A percentile compares a stretch with the other conserved stretches of the same genome.
These are phyloP conservation scores for Phytophthora cactorum DNA, from an alignment of 352 stramenopile species.

Conservation along the genomic window DNA sequence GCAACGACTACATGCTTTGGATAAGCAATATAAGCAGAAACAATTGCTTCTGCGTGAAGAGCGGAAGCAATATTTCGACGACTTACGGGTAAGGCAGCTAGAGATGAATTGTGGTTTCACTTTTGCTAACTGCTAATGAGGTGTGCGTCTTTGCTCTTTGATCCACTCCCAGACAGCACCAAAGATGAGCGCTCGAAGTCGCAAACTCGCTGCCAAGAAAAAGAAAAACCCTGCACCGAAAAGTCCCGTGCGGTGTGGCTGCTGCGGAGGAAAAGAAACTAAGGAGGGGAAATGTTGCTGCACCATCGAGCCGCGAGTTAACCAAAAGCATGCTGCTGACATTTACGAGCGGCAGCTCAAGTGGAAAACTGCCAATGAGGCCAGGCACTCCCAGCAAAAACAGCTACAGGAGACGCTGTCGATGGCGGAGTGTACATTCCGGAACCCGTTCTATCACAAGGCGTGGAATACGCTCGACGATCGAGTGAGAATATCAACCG, in stretches of 20 bases:
- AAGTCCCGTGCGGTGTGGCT: constrained; percentile 30
- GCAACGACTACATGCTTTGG: constrained; percentile 46
- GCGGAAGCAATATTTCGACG: constrained; percentile 33
- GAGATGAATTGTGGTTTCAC: background rate
- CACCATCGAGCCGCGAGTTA: constrained; percentile 22
- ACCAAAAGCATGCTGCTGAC: constrained; percentile 32
- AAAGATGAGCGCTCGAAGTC: constrained; percentile 62
- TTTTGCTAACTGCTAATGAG: background rate
- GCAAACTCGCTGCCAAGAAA: constrained; percentile 44
- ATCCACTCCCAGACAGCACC: constrained; percentile 33
- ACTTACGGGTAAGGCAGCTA: constrained; percentile 43
- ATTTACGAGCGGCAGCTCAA: constrained; percentile 69
- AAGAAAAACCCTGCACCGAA: constrained; percentile 20
- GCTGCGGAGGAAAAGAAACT: constrained; percentile 35
- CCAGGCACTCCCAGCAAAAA: constrained; percentile 37
- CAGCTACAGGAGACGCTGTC: constrained; percentile 42
- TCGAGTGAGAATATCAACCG: background rate
- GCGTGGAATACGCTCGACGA: constrained; percentile 42
- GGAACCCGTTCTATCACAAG: constrained; percentile 58
- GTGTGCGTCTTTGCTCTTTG: background rate
- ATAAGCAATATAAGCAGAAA: constrained; percentile 52
- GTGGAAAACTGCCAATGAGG: constrained; percentile 65
- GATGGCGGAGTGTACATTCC: constrained; percentile 57
- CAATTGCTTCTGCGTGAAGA: constrained; percentile 40
- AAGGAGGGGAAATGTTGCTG: constrained; percentile 30